Evolutionary conservation across 352 stramenopile species (phyloP).

Genomic region (Peronosclerospora sorghi): DNA sequence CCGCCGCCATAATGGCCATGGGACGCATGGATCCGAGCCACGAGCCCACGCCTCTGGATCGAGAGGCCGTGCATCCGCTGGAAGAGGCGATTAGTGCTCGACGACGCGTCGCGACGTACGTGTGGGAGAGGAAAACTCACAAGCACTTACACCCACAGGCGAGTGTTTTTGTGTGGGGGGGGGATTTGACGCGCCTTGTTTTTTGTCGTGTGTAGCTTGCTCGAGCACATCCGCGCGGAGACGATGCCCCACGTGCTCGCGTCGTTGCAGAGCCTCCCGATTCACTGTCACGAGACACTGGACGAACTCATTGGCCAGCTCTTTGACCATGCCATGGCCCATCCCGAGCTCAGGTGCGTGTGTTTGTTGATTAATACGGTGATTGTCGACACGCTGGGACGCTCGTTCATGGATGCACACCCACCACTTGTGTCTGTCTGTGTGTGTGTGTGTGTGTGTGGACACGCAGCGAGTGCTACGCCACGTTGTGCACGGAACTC

Average conservation of each 20-base stretch:
- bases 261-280: slow-evolving; percentile 45
- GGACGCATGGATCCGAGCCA: slow-evolving; percentile 30
- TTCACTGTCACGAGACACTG: slow-evolving; percentile 61
- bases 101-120: slow-evolving; percentile 39
- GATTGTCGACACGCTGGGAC: too few species aligned
- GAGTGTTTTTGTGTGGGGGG: background rate
- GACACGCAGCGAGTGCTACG: slow-evolving; percentile 46
- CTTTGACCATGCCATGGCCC: slow-evolving; percentile 65
- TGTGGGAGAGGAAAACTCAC: background rate
- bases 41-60: slow-evolving; percentile 4
- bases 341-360: slow-evolving; percentile 38
- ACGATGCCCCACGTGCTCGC: slow-evolving; percentile 33
- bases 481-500: slow-evolving; percentile 45
- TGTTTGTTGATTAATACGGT: background rate
- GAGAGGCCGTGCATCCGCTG: slow-evolving; percentile 33
- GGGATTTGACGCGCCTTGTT: too few species aligned
- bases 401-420: too few species aligned
- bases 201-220: slow-evolving; percentile 22
- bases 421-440: too few species aligned
- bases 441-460: too few species aligned
- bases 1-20: slow-evolving; percentile 44
- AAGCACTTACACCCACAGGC: background rate
- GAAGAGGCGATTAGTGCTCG: slow-evolving; percentile 56
- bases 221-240: slow-evolving; percentile 41
- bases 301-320: slow-evolving; percentile 56